A percentile compares a stretch with the other conserved stretches of the same genome.
Conservation (phyloP, 345 rosid species). For the Linum lewisii region DNA sequence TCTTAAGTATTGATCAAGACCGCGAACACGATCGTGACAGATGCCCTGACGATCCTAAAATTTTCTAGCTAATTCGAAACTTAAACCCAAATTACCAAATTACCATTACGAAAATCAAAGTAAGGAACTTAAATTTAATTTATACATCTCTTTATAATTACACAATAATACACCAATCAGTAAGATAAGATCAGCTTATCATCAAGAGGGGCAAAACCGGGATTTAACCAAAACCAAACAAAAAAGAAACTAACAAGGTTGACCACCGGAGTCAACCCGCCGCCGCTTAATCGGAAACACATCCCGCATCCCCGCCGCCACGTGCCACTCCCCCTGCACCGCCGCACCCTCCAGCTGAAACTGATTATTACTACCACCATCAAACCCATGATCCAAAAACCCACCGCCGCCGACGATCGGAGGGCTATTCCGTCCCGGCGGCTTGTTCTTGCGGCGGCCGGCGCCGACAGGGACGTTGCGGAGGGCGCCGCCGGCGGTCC, state of each 20-base stretch:
- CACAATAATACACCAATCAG: too few relatives aligned
- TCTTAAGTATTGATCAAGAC: too few relatives aligned
- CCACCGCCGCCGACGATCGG: not conserved
- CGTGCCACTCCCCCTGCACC: not conserved
- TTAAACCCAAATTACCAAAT: too few relatives aligned
- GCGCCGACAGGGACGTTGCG: not conserved
- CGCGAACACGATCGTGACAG: too few relatives aligned
- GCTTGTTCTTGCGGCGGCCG: not conserved
- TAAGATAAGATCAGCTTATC: too few relatives aligned
- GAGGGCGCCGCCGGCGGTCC: not conserved
- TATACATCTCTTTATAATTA: too few relatives aligned
- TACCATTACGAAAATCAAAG: too few relatives aligned
- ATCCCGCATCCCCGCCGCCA: not conserved
- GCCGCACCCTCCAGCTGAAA: not conserved
- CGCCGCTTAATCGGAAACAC: not conserved
- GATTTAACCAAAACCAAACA: not conserved
- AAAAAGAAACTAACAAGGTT: not conserved
- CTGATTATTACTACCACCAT: not conserved
- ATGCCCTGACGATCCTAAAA: too few relatives aligned
- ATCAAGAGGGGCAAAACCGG: not conserved
- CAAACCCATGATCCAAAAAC: not conserved
- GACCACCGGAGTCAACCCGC: not conserved
- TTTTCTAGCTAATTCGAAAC: too few relatives aligned
- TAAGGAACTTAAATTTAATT: too few relatives aligned
- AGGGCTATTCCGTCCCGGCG: not conserved